Percentiles rank a stretch among this genome's conserved stretches.
Conservation (phyloP, 2,329 filamentous ascomycete species). For the Epichloe amarillans region DNA sequence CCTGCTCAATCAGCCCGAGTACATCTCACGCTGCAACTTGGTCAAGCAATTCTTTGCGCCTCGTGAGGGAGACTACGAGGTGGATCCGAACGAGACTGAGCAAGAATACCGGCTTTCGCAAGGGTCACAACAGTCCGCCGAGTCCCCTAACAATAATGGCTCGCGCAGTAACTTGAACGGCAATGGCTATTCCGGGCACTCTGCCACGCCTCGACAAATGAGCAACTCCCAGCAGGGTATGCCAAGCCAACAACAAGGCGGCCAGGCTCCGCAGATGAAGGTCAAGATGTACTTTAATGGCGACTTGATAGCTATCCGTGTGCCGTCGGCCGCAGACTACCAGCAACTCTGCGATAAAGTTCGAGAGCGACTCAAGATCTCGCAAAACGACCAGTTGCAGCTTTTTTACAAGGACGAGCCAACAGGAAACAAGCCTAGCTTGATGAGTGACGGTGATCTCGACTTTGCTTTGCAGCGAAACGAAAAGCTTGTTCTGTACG, state of each 20-base stretch:
- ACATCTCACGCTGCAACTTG: conserved; percentile 72
- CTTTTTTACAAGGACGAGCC: conserved; percentile 80
- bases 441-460: conserved; percentile 71
- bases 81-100: conserved; percentile 60
- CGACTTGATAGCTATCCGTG: conserved; percentile 82
- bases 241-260: conserved; percentile 16
- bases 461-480: conserved; percentile 70
- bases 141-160: conserved; percentile 45
- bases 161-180: conserved; percentile 52
- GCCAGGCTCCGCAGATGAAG: conserved; percentile 52
- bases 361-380: conserved; percentile 67
- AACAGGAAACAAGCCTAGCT: conserved; percentile 57
- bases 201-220: conserved; percentile 32
- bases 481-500: conserved; percentile 72
- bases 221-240: conserved; percentile 28
- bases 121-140: conserved; percentile 54
- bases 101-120: conserved; percentile 68
- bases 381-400: conserved; percentile 53
- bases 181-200: conserved; percentile 37
- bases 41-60: conserved; percentile 88
- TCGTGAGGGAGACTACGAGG: conserved; percentile 83
- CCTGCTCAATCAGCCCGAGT: conserved; percentile 64
- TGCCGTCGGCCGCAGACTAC: conserved; percentile 68
- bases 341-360: conserved; percentile 73
- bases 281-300: conserved; percentile 92